These are phyloP conservation scores for Magnaporthiopsis rhizophila DNA, from an alignment of 2,329 filamentous ascomycete genomes.

Conservation along the genomic window DNA sequence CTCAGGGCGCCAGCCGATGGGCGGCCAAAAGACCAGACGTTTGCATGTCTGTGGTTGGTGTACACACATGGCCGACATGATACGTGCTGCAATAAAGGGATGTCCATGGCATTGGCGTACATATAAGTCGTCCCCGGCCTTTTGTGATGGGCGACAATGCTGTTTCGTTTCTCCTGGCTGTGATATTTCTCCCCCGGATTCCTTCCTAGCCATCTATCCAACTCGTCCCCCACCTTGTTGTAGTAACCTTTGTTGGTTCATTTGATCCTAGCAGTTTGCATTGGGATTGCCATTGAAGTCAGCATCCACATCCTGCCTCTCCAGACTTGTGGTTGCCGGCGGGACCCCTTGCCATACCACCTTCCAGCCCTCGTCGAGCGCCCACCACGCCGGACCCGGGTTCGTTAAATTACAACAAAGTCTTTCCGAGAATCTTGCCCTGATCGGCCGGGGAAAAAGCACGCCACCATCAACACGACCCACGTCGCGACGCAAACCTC, in stretches of 20 bases:
- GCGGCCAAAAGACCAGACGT: background rate
- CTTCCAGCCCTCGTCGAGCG: background rate
- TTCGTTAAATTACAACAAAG: background rate
- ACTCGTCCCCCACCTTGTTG: background rate
- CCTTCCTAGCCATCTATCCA: background rate
- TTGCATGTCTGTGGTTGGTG: background rate
- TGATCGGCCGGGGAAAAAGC: background rate
- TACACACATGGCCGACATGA: background rate
- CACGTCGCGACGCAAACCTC: no score
- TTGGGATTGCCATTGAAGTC: no score
- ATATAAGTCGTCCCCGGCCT: background rate
- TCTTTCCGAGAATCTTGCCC: background rate
- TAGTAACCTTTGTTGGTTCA: background rate
- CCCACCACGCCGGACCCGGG: background rate
- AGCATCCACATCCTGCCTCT: background rate
- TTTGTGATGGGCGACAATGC: no score
- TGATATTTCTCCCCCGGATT: background rate
- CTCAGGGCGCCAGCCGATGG: background rate
- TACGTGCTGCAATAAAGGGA: background rate
- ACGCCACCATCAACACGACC: background rate
- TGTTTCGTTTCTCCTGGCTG: background rate
- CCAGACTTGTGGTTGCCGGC: background rate
- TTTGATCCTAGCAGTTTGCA: no score
- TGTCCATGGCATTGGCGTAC: background rate
- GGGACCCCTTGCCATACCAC: background rate